A percentile compares a stretch with the other conserved stretches of the same genome.
phyloP scores from a whole-genome alignment of 108 stramenopile species.

The Epithemia pelagica region DNA sequence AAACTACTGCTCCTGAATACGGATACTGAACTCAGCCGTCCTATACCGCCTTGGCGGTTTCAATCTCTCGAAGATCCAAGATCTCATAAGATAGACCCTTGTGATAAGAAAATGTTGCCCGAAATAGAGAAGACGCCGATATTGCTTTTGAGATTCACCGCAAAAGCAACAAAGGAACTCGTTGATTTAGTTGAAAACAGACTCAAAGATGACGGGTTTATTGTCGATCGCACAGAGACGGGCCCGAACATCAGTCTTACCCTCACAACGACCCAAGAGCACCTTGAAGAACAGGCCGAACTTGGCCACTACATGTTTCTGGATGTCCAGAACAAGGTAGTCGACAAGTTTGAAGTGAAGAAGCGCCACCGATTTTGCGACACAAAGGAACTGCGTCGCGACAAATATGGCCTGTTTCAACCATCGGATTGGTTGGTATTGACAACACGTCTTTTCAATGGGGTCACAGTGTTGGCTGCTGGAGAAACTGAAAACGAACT shows the following conservation, averaged over 20 bases:
- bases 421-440: conserved; percentile 33
- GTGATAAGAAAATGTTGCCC: background rate
- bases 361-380: conserved; percentile 29
- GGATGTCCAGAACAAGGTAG: conserved; percentile 21
- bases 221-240: conserved; percentile 9
- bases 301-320: conserved; percentile 25
- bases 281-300: conserved; percentile 49
- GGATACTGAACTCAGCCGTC: too few species aligned
- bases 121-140: conserved; percentile 39
- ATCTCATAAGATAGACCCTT: too few species aligned
- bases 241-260: conserved; percentile 15
- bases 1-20: too few species aligned
- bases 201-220: conserved; percentile 29
- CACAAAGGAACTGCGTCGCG: conserved; percentile 7
- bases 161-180: conserved; percentile 23
- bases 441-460: conserved; percentile 32
- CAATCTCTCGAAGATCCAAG: too few species aligned
- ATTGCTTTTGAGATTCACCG: conserved; percentile 38
- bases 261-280: conserved; percentile 38
- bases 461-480: conserved; percentile 16
- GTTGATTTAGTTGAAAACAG: conserved; percentile 25
- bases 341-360: conserved; percentile 40
- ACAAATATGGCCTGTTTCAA: conserved; percentile 40
- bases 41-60: too few species aligned
- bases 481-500: conserved; percentile 19